phyloP scores from a whole-genome alignment of 78 protist species.

The Chrysochromulina tobinii region DNA sequence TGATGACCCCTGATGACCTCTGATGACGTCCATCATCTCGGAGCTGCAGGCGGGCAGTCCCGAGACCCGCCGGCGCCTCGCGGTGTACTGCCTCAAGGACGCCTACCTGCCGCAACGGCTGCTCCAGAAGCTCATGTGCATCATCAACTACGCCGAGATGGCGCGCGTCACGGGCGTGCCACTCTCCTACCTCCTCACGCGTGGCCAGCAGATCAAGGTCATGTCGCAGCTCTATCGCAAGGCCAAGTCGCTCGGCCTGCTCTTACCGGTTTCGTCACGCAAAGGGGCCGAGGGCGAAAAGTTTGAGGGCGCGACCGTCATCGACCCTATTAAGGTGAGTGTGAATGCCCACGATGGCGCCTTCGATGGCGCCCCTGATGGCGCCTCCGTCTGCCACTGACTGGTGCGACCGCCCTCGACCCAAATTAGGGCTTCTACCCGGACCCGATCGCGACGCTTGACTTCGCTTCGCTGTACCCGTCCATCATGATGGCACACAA shows the following conservation, averaged over 20 bases:
- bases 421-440: too few relatives aligned
- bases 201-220: constrained; percentile 98
- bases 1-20: too few relatives aligned
- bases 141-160: constrained; percentile 97
- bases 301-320: constrained; percentile 78
- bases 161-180: constrained; percentile 99
- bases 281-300: not conserved
- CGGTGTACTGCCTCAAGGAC: constrained; percentile 98
- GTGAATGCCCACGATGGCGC: constrained; percentile 43
- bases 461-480: constrained; percentile 99
- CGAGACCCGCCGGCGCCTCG: constrained; percentile 96
- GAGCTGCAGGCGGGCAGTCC: constrained; percentile 79
- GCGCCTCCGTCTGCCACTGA: too few relatives aligned
- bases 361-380: too few relatives aligned
- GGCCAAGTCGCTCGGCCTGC: constrained; percentile 59
- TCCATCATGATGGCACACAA: constrained; percentile 99
- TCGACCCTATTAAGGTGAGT: constrained; percentile 86
- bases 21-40: too few relatives aligned
- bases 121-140: constrained; percentile 94
- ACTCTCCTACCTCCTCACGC: constrained; percentile 78
- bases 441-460: constrained; percentile 96
- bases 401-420: too few relatives aligned
- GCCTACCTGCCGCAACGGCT: constrained; percentile 94
- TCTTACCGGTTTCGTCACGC: constrained; percentile 78
- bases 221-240: constrained; percentile 96